These are phyloP conservation scores for Canna indica DNA, from an alignment of 176 grass and related monocot genomes.

Conservation along the genomic window DNA sequence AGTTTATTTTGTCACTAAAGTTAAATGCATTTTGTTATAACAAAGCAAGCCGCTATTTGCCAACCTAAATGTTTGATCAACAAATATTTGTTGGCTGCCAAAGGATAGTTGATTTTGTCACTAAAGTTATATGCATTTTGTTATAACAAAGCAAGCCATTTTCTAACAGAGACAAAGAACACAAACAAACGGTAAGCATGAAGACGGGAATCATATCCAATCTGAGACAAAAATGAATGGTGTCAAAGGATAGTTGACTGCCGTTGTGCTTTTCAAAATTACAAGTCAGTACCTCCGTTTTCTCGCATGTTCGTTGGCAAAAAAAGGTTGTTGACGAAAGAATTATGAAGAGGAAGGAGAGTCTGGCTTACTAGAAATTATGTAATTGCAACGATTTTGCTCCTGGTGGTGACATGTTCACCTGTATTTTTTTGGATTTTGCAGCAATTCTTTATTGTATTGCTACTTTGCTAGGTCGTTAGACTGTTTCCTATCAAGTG, in stretches of 20 bases:
- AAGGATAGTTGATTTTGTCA: background rate
- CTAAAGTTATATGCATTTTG: background rate
- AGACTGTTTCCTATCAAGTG: no score
- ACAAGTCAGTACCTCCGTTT: no score
- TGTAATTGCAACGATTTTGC: no score
- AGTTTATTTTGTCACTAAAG: background rate
- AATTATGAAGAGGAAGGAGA: no score
- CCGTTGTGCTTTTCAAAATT: background rate
- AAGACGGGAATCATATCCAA: constrained; percentile 9
- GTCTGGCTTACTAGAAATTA: no score
- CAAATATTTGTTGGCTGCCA: background rate
- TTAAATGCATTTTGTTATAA: background rate
- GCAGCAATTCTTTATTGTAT: no score
- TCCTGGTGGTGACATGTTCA: no score
- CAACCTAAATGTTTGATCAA: background rate
- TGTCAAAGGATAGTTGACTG: background rate
- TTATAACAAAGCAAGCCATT: background rate
- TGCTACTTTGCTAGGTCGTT: no score
- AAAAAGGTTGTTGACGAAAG: no score
- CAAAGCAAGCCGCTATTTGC: no score
- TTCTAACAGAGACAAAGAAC: constrained; percentile 15
- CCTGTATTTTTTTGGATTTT: no score
- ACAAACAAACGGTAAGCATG: constrained; percentile 15
- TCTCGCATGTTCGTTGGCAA: no score
- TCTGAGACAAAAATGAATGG: background rate